Conservation (phyloP, 805 yeast species). For the Candida corydali region DNA sequence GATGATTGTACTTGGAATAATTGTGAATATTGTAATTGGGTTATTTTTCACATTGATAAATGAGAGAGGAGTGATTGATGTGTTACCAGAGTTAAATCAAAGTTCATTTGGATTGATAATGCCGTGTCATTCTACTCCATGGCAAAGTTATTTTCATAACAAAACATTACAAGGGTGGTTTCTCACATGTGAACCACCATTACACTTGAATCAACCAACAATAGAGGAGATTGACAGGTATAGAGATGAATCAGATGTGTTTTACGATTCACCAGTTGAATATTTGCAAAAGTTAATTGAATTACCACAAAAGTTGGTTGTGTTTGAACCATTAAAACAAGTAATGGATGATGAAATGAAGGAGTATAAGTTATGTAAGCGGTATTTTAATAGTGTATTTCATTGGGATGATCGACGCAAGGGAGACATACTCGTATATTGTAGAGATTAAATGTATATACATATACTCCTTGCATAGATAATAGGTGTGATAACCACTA, state of each 20-base stretch:
- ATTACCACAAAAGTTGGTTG: slow-evolving; percentile 45
- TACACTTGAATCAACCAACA: slow-evolving; percentile 28
- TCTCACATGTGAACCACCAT: slow-evolving; percentile 90
- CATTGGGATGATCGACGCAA: slow-evolving; percentile 83
- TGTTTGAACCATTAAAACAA: slow-evolving; percentile 62
- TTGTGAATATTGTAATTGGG: slow-evolving; percentile 40
- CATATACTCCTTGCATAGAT: neutral
- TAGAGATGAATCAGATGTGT: slow-evolving; percentile 81
- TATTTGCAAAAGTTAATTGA: slow-evolving; percentile 37
- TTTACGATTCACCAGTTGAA: slow-evolving; percentile 62
- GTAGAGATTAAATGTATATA: slow-evolving; percentile 10
- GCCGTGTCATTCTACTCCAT: slow-evolving; percentile 98
- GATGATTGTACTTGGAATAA: slow-evolving; percentile 14
- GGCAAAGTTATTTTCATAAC: slow-evolving; percentile 80
- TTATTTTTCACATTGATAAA: slow-evolving; percentile 60
- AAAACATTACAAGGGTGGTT: slow-evolving; percentile 53
- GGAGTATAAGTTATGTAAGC: slow-evolving; percentile 42
- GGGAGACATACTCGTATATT: slow-evolving; percentile 74
- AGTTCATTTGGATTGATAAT: slow-evolving; percentile 73
- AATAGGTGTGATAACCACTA: slow-evolving; percentile 2
- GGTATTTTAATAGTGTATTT: slow-evolving; percentile 72
- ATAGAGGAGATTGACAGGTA: slow-evolving; percentile 38
- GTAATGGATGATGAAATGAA: slow-evolving; percentile 37
- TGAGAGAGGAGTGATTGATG: slow-evolving; percentile 81
- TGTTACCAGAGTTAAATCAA: slow-evolving; percentile 50